These are phyloP conservation scores for Vigna angularis DNA, from an alignment of 306 rosid genomes.

Conservation along the genomic window DNA sequence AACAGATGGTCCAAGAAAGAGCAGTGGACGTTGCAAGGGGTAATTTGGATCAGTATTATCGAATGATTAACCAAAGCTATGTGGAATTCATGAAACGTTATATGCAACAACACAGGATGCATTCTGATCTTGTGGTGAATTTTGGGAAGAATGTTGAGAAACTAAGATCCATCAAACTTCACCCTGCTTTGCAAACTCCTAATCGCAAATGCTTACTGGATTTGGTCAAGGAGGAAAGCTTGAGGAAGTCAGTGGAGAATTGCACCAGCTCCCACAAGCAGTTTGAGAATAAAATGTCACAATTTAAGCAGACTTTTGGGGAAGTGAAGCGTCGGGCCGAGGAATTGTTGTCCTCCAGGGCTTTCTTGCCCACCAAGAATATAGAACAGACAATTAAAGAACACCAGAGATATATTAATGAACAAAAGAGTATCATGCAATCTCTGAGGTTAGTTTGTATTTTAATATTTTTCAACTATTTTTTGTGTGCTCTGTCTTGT, in stretches of 20 bases:
- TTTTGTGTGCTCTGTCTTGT: constrained; percentile 1
- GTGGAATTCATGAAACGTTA: constrained; percentile 89
- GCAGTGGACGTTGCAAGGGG: constrained; percentile 90
- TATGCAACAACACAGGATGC: constrained; percentile 71
- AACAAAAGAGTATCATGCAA: constrained; percentile 94
- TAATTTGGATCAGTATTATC: constrained; percentile 84
- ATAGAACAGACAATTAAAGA: constrained; percentile 72
- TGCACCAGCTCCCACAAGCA: constrained; percentile 83
- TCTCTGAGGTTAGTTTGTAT: constrained; percentile 81
- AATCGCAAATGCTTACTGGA: constrained; percentile 77
- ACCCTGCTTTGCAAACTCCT: constrained; percentile 74
- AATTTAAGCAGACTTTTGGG: constrained; percentile 73
- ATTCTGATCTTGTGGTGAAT: constrained; percentile 83
- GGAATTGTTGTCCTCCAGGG: constrained; percentile 68
- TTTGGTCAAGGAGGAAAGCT: constrained; percentile 90
- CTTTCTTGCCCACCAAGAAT: constrained; percentile 52
- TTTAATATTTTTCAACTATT: constrained; percentile 15
- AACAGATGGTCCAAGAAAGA: constrained; percentile 91
- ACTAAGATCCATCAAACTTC: constrained; percentile 75
- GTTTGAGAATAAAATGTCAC: constrained; percentile 89
- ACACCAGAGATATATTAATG: constrained; percentile 64
- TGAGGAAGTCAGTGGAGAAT: constrained; percentile 81
- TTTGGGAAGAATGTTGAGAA: constrained; percentile 79
- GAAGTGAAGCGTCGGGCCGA: constrained; percentile 79
- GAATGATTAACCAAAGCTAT: constrained; percentile 77